A percentile compares a stretch with the other conserved stretches of the same genome.
These are phyloP conservation scores for Neurospora intermedia DNA, from an alignment of 495 filamentous ascomycete species.

Conservation along the genomic window DNA sequence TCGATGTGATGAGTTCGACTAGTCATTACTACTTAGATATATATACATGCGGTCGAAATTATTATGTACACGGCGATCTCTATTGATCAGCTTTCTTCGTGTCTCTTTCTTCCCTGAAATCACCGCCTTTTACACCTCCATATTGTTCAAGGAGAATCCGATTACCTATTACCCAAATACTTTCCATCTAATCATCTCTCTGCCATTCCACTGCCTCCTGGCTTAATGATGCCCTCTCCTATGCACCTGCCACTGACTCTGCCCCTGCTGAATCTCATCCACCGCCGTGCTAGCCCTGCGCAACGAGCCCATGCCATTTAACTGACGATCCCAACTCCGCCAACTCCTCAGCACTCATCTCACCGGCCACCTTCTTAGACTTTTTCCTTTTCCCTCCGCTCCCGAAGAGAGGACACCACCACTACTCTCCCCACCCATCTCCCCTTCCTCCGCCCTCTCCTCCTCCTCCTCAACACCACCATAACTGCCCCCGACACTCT, in stretches of 20 bases:
- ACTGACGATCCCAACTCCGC: slow-evolving; percentile 23
- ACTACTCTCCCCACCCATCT: not conserved
- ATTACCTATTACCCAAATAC: not conserved
- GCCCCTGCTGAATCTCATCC: slow-evolving; percentile 1
- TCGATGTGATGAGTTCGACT: not conserved
- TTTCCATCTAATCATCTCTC: not conserved
- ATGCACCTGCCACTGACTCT: not conserved
- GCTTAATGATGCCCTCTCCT: not conserved
- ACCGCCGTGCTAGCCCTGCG: slow-evolving; percentile 1
- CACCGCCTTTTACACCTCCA: not conserved
- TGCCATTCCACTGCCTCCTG: not conserved
- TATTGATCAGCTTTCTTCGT: not conserved
- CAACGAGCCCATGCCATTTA: not conserved
- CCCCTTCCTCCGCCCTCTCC: not conserved
- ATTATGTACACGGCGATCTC: not conserved
- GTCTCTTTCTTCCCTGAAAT: not conserved
- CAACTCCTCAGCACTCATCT: slow-evolving; percentile 21
- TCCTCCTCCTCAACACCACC: slow-evolving; percentile 20
- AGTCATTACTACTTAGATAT: not conserved
- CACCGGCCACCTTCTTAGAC: not conserved
- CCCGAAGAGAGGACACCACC: not conserved
- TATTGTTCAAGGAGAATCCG: no score
- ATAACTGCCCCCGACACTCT: slow-evolving; percentile 66
- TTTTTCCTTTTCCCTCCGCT: not conserved
- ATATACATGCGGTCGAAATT: not conserved